Evolutionary conservation across 192 early-diverging fungal species (phyloP), one percentile per base, ranked within the genome.

Genomic region (Spinellus fusiger): DNA sequence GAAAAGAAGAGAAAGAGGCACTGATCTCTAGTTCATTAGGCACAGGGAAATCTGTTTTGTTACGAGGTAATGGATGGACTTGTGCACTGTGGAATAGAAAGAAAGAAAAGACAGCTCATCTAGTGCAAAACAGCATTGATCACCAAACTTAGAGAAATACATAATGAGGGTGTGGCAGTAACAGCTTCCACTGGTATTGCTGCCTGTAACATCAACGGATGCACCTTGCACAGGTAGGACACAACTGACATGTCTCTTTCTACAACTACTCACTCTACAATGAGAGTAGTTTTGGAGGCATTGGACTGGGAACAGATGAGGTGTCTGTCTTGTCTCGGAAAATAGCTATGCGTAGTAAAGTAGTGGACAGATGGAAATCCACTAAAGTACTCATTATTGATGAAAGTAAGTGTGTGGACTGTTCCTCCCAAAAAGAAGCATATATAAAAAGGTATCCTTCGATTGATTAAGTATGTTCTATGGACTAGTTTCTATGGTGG

Each of bases 111-210:
- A n/a, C n/a, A n/a, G 0, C 6, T 9, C 7, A 57, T 6, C 27
- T 38, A 26, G 27, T 33, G 29, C 9, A 55, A n/a, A n/a, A n/a
- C n/a, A n/a, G n/a, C n/a, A n/a, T n/a, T n/a, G n/a, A n/a, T n/a
- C n/a, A n/a, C n/a, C n/a, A n/a, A n/a, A n/a, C n/a, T n/a, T n/a
- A n/a, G 56, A 15, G 56, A 50, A 22, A 75, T 64, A 61, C 40
- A 65, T 57, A 53, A 56, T 9, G 62, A 73, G 33, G 57, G 49
- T 13, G 69, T 89, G 0, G 80, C 80, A 2, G 77, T 86, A 3
- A 86, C 84, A 4, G 90, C 90, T 3, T 82, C 88, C 1, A 92
- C 90, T 8, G 90, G 90, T 20, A 90, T 92, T 65, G 90, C 90
- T 6, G 90, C 90, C 20, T 84, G 87, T 56, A 85, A 92, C 51